These are phyloP conservation scores for Pythium coloratum DNA, from an alignment of 352 stramenopile species.

Conservation along the genomic window DNA sequence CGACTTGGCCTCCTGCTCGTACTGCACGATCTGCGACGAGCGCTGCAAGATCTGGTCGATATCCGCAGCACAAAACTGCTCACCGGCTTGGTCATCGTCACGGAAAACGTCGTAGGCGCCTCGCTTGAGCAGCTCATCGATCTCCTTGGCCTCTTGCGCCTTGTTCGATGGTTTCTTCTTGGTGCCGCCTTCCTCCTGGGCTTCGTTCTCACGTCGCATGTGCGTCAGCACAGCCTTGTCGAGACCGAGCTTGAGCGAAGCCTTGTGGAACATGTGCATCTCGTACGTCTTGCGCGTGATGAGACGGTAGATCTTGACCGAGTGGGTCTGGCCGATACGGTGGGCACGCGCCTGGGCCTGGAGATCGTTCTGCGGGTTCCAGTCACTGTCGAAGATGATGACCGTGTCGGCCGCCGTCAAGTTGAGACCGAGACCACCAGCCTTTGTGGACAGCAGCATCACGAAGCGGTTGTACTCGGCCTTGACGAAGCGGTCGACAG, in stretches of 20 bases:
- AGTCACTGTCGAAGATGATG: constrained; percentile 99
- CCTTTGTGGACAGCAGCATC: constrained; percentile 98
- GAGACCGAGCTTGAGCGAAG: constrained; percentile 91
- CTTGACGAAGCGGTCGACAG: constrained; percentile 89
- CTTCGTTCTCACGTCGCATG: constrained; percentile 88
- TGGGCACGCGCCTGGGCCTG: constrained; percentile 92
- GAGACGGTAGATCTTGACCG: constrained; percentile 89
- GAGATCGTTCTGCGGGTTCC: constrained; percentile 98
- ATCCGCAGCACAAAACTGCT: constrained; percentile 96
- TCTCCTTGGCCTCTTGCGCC: constrained; percentile 87
- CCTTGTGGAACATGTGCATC: constrained; percentile 94
- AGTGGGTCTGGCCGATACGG: constrained; percentile 91
- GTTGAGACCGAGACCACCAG: constrained; percentile 94
- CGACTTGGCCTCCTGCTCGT: constrained; percentile 79
- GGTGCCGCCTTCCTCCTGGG: constrained; percentile 44
- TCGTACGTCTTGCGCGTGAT: constrained; percentile 94
- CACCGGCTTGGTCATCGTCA: constrained; percentile 88
- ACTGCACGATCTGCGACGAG: constrained; percentile 84
- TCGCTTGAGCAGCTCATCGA: constrained; percentile 90
- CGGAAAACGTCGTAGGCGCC: constrained; percentile 91
- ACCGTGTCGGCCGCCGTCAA: constrained; percentile 94
- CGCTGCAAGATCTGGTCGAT: constrained; percentile 98
- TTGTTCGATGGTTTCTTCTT: constrained; percentile 67
- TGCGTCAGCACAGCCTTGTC: constrained; percentile 92
- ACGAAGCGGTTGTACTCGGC: constrained; percentile 93